Percentiles rank a stretch among this genome's conserved stretches.
Evolutionary conservation across 768 basidiomycete genomes (phyloP).

Genomic region (Sutorius australiensis): DNA sequence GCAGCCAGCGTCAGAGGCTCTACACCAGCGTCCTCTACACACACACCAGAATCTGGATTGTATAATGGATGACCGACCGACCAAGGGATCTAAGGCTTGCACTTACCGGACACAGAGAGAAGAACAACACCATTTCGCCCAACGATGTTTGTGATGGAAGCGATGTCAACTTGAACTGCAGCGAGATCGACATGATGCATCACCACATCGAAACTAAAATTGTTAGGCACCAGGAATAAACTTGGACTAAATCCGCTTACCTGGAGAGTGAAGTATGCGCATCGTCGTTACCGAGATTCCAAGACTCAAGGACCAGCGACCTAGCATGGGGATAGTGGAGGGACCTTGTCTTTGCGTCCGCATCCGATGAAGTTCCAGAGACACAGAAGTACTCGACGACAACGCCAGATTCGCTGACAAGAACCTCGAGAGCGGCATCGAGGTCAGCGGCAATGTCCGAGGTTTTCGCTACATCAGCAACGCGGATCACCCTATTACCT

Average conservation of each 20-base stretch:
- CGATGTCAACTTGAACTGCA: conserved; percentile 17
- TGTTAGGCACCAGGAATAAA: neutral
- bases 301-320: conserved; percentile 21
- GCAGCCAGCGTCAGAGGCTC: conserved; percentile 12
- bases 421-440: conserved; percentile 12
- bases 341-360: conserved; percentile 20
- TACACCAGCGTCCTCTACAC: conserved; percentile 13
- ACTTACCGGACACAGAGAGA: conserved; percentile 21
- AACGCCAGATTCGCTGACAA: conserved; percentile 14
- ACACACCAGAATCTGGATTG: conserved; percentile 14
- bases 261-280: conserved; percentile 5
- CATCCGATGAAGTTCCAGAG: conserved; percentile 16
- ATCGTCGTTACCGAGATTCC: conserved; percentile 10
- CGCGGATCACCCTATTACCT: conserved; percentile 23
- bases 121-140: conserved; percentile 22
- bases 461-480: conserved; percentile 22
- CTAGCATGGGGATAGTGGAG: conserved; percentile 12
- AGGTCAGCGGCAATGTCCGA: conserved; percentile 17
- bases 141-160: conserved; percentile 23
- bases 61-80: neutral
- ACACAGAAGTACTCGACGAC: conserved; percentile 19
- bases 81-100: neutral
- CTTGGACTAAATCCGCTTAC: neutral
- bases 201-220: conserved; percentile 18
- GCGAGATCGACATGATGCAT: conserved; percentile 21